A percentile compares a stretch with the other conserved stretches of the same genome.
Evolutionary conservation across 331 rosid genomes (phyloP).

Genomic region (Prunus yedoensis): DNA sequence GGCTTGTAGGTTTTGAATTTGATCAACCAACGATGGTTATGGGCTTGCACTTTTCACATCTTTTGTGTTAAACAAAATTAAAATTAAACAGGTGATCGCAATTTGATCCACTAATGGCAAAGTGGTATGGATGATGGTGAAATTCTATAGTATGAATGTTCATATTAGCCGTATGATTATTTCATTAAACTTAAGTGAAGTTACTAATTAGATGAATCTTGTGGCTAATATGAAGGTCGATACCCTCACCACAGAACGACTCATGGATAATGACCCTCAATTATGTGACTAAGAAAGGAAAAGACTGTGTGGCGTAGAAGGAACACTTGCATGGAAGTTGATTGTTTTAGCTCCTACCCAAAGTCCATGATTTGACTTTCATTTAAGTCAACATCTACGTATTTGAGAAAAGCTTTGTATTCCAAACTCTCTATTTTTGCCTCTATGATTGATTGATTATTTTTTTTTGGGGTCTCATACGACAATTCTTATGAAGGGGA

Average conservation of each 20-base stretch:
- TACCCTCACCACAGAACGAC: rapidly evolving
- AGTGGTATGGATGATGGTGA: no score
- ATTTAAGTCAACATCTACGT: background rate
- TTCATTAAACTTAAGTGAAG: no score
- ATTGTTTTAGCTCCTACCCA: background rate
- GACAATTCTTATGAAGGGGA: no score
- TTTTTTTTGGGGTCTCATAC: no score
- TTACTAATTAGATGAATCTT: no score
- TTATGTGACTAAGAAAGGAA: background rate
- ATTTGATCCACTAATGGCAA: background rate
- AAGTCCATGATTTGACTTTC: background rate
- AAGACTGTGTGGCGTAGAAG: background rate
- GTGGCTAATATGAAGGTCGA: no score
- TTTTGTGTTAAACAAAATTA: background rate
- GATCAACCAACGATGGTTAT: background rate
- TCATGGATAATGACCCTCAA: background rate
- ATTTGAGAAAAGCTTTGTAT: background rate
- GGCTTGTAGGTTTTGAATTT: background rate
- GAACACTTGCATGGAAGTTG: background rate
- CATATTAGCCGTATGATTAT: rapidly evolving
- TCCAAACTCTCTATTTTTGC: no score
- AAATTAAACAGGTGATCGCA: background rate
- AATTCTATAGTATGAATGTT: rapidly evolving
- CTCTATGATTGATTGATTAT: no score
- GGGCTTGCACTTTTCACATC: background rate